phyloP scores from a whole-genome alignment of 352 stramenopile genomes.

The Phytophthora fragariaefolia region DNA sequence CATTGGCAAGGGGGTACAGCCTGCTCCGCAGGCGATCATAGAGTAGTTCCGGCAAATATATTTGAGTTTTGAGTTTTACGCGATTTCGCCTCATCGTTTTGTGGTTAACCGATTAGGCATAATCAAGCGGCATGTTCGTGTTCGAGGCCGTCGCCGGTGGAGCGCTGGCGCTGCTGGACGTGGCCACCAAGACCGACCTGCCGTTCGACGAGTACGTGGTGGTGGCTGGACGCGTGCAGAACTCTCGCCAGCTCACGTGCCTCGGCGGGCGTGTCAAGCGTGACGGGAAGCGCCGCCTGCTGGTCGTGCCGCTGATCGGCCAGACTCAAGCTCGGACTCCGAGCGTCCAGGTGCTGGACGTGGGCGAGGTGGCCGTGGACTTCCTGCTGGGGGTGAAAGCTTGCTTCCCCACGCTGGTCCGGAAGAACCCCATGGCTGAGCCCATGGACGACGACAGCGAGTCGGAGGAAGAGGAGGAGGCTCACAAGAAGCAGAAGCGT shows the following conservation, averaged over 20 bases:
- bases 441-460: slow-evolving; percentile 41
- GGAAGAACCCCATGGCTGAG: slow-evolving; percentile 49
- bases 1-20: not conserved
- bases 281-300: slow-evolving; percentile 44
- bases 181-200: slow-evolving; percentile 54
- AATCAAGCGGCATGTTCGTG: slow-evolving; percentile 51
- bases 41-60: slow-evolving; percentile 8
- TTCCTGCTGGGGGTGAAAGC: slow-evolving; percentile 59
- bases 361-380: slow-evolving; percentile 59
- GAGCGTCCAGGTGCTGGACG: slow-evolving; percentile 58
- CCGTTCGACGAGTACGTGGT: slow-evolving; percentile 68
- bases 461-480: slow-evolving; percentile 44
- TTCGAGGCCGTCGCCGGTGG: slow-evolving; percentile 37
- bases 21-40: slow-evolving; percentile 4
- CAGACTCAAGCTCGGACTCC: slow-evolving; percentile 16
- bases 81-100: not conserved
- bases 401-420: slow-evolving; percentile 76
- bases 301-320: slow-evolving; percentile 52
- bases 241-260: slow-evolving; percentile 59
- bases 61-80: slow-evolving; percentile 17
- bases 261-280: slow-evolving; percentile 64
- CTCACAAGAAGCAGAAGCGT: slow-evolving; percentile 38
- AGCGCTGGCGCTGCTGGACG: slow-evolving; percentile 39
- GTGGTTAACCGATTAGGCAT: slow-evolving; percentile 6
- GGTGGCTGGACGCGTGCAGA: slow-evolving; percentile 47